Percentiles rank a stretch among this genome's conserved stretches.
phyloP scores from a whole-genome alignment of 2,329 filamentous ascomycete species.

The Rutstroemia sydowiana region DNA sequence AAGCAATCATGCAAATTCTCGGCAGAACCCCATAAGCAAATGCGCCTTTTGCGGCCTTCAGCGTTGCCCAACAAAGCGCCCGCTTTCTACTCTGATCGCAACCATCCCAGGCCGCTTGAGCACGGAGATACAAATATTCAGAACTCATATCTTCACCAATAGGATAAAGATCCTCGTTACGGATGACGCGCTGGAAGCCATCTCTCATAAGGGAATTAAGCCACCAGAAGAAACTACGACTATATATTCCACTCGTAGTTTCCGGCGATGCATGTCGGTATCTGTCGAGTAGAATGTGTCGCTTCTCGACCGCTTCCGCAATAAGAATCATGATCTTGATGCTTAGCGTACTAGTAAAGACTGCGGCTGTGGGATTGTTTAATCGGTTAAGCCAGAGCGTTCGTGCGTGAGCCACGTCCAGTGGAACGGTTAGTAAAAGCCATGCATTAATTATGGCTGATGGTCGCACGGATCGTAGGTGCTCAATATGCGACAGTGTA shows the following conservation, averaged over 20 bases:
- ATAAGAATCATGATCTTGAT: constrained; percentile 30
- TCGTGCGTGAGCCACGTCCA: constrained; percentile 21
- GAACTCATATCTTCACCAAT: constrained; percentile 28
- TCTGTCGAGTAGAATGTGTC: constrained; percentile 26
- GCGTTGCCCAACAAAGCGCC: constrained; percentile 19
- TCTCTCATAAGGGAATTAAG: constrained; percentile 32
- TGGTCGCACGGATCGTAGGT: constrained; percentile 21
- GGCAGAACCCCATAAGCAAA: constrained; percentile 13
- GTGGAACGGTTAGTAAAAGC: constrained; percentile 22
- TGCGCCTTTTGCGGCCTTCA: constrained; percentile 16
- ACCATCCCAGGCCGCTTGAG: constrained; percentile 14
- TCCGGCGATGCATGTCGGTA: constrained; percentile 32
- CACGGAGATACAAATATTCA: constrained; percentile 7
- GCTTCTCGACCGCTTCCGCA: constrained; percentile 36
- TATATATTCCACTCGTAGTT: constrained; percentile 34
- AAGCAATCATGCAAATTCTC: constrained; percentile 13
- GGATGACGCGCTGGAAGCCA: constrained; percentile 33
- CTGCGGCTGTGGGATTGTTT: constrained; percentile 26
- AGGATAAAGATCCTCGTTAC: constrained; percentile 31
- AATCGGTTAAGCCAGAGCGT: constrained; percentile 24
- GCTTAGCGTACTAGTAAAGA: constrained; percentile 32
- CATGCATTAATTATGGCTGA: constrained; percentile 22
- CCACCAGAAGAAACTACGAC: constrained; percentile 35
- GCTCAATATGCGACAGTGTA: constrained; percentile 21
- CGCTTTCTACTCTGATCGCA: constrained; percentile 5